These are phyloP conservation scores for Pisolithus orientalis DNA, from an alignment of 768 basidiomycete genomes.

Conservation along the genomic window DNA sequence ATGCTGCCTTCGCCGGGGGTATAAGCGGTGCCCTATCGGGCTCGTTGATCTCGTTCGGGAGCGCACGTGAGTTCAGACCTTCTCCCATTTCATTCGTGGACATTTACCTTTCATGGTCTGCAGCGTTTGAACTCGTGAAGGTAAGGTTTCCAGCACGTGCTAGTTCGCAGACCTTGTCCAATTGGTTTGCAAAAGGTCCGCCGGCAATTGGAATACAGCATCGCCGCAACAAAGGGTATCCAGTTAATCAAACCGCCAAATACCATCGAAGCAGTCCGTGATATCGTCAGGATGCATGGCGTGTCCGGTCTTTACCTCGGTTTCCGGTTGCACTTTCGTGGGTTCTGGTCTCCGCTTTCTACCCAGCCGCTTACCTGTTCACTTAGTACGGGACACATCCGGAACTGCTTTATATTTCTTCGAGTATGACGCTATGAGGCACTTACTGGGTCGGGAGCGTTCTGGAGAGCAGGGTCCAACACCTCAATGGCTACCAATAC, in stretches of 20 bases:
- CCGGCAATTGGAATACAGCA: constrained; percentile 87
- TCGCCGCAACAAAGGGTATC: constrained; percentile 74
- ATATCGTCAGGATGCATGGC: constrained; percentile 65
- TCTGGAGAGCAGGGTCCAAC: constrained; percentile 76
- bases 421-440: constrained; percentile 89
- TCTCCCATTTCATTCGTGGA: constrained; percentile 10
- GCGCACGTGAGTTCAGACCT: constrained; percentile 63
- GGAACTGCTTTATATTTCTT: constrained; percentile 92
- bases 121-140: constrained; percentile 94
- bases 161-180: constrained; percentile 4
- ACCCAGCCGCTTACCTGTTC: constrained; percentile 1
- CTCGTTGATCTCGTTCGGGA: constrained; percentile 81
- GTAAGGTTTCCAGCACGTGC: constrained; percentile 33
- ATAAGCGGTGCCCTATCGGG: constrained; percentile 86
- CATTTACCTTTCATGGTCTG: background rate
- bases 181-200: constrained; percentile 52
- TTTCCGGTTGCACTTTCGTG: constrained; percentile 80
- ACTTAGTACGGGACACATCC: constrained; percentile 75
- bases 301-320: constrained; percentile 72
- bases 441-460: constrained; percentile 72
- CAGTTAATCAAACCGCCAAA: constrained; percentile 70
- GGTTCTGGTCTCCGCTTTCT: constrained; percentile 19
- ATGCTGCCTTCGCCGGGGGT: constrained; percentile 73
- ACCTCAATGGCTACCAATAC: constrained; percentile 84
- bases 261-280: constrained; percentile 70